These are phyloP conservation scores for Linderniella brevidens DNA, from an alignment of 257 asterid genomes.

Conservation along the genomic window DNA sequence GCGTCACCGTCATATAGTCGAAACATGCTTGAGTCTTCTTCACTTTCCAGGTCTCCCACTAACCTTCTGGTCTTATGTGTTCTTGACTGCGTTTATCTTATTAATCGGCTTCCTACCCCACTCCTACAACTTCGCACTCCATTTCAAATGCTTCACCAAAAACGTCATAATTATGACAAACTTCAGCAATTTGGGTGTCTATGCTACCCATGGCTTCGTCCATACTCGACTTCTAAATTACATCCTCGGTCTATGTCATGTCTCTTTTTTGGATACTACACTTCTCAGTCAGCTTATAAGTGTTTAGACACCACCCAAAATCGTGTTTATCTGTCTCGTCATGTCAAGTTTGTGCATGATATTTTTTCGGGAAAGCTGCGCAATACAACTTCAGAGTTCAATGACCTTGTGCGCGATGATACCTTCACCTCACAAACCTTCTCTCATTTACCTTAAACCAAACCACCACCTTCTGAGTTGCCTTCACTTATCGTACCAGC, in stretches of 20 bases:
- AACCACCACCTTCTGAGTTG: too few species aligned
- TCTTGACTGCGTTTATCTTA: conserved; percentile 2
- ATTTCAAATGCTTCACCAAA: neutral
- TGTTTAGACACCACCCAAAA: neutral
- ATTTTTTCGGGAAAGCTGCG: neutral
- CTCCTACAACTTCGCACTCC: neutral
- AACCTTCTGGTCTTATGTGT: neutral
- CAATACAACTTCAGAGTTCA: neutral
- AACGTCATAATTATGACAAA: neutral
- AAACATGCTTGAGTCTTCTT: conserved; percentile 4
- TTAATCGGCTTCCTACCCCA: conserved; percentile 4
- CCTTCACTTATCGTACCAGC: too few species aligned
- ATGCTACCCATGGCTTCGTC: conserved; percentile 5
- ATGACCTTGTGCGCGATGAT: neutral
- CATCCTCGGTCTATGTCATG: neutral
- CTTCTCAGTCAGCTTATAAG: neutral
- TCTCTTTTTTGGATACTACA: neutral
- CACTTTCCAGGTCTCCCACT: conserved; percentile 1
- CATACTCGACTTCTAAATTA: neutral
- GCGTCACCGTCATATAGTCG: conserved; percentile 7
- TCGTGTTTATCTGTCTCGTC: neutral
- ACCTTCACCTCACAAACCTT: neutral
- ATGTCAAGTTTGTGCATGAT: neutral
- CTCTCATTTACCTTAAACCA: too few species aligned
- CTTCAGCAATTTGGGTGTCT: conserved; percentile 1